Percentiles rank a stretch among this genome's conserved stretches.
These are phyloP conservation scores for Acanthamoeba divionensis DNA, from an alignment of 208 protist species.

Conservation along the genomic window DNA sequence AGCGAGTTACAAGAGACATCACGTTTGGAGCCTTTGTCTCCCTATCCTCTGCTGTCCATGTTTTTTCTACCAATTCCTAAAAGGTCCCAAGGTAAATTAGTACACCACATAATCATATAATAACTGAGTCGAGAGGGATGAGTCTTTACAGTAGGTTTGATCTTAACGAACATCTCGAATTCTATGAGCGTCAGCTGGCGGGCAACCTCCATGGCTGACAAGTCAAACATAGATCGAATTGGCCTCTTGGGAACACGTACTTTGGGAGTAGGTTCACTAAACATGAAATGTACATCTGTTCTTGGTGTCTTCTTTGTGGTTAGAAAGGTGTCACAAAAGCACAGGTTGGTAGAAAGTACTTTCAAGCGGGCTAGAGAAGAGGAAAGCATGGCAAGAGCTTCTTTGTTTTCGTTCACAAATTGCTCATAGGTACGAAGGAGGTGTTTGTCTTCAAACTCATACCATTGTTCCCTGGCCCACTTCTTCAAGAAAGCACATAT, in stretches of 20 bases:
- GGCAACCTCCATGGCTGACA: slow-evolving; percentile 31
- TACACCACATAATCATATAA: not conserved
- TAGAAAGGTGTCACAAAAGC: not conserved
- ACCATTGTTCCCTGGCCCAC: slow-evolving; percentile 44
- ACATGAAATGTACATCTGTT: slow-evolving; percentile 32
- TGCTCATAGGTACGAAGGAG: slow-evolving; percentile 26
- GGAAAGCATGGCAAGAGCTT: not conserved
- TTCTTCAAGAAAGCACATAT: slow-evolving; percentile 50
- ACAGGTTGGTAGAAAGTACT: not conserved
- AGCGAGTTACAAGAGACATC: slow-evolving; percentile 29
- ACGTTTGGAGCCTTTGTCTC: slow-evolving; percentile 6
- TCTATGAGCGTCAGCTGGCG: slow-evolving; percentile 43
- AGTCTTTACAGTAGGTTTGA: not conserved
- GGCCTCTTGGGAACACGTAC: not conserved
- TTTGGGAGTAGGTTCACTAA: slow-evolving; percentile 46
- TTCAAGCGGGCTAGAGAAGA: slow-evolving; percentile 24
- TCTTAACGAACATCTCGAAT: slow-evolving; percentile 34
- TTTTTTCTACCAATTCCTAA: slow-evolving; percentile 46
- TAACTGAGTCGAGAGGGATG: not conserved
- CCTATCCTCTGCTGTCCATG: slow-evolving; percentile 22
- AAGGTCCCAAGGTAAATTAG: not conserved
- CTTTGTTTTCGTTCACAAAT: slow-evolving; percentile 16
- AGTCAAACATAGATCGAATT: not conserved
- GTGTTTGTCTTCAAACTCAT: slow-evolving; percentile 39
- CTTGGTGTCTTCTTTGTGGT: not conserved